Percentiles rank a stretch among this genome's conserved stretches.
phyloP scores from a whole-genome alignment of 305 asterid genomes.

The Lippia alba region DNA sequence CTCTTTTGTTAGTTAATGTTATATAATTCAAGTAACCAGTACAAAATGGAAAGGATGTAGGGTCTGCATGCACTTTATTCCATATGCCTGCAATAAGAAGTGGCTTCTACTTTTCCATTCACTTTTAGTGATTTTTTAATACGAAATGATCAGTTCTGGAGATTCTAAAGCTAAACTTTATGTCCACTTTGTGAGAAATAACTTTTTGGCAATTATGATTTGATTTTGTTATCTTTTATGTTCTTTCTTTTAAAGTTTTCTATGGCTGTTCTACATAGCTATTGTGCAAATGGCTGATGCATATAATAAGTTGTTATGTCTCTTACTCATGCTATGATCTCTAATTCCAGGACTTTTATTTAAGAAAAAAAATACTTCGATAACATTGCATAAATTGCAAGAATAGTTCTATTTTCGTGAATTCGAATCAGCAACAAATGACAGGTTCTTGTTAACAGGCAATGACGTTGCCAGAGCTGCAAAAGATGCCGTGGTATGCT shows the following conservation, averaged over 20 bases:
- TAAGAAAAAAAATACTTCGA: neutral
- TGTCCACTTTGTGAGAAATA: slow-evolving; percentile 1
- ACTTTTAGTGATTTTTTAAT: slow-evolving; percentile 3
- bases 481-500: slow-evolving; percentile 44
- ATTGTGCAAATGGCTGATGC: neutral
- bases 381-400: neutral
- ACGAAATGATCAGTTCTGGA: slow-evolving; percentile 13
- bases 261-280: neutral
- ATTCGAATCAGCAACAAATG: slow-evolving; percentile 12
- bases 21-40: neutral
- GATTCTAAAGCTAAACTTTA: slow-evolving; percentile 11
- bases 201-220: neutral
- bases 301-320: neutral
- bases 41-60: neutral
- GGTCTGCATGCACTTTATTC: neutral
- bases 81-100: neutral
- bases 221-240: neutral
- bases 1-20: slow-evolving; percentile 9
- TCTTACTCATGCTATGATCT: neutral
- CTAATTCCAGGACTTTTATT: slow-evolving; percentile 3
- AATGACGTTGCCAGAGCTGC: slow-evolving; percentile 31
- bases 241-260: neutral
- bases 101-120: slow-evolving; percentile 14
- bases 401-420: neutral
- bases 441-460: slow-evolving; percentile 41